A percentile compares a stretch with the other conserved stretches of the same genome.
These are phyloP conservation scores for Arthrobotrys megalospora DNA, from an alignment of 2,329 filamentous ascomycete genomes.

Conservation along the genomic window DNA sequence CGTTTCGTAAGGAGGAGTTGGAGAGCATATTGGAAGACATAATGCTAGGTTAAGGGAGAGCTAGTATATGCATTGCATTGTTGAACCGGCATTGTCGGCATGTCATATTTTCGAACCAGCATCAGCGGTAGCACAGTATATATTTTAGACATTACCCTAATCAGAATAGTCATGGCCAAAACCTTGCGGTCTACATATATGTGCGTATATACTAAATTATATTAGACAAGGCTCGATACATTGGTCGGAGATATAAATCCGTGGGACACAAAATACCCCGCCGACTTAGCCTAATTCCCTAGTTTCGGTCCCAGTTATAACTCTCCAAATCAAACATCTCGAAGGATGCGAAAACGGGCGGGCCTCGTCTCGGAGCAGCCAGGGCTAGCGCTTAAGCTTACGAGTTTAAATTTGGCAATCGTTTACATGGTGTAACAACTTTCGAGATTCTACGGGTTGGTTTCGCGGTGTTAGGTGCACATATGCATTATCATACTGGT, in stretches of 20 bases:
- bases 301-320: background rate
- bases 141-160: background rate
- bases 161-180: background rate
- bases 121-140: conserved; percentile 1
- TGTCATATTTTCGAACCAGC: background rate
- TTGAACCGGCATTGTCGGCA: background rate
- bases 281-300: conserved; percentile 4
- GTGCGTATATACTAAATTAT: no score
- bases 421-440: background rate
- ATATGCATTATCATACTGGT: no score
- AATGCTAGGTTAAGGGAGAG: conserved; percentile 24
- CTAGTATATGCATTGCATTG: background rate
- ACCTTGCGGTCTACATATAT: background rate
- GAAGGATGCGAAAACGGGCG: no score
- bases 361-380: no score
- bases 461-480: background rate
- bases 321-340: no score
- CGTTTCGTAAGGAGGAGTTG: conserved; percentile 88
- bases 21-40: conserved; percentile 87
- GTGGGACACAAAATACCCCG: background rate
- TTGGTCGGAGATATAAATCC: conserved; percentile 5
- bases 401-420: background rate
- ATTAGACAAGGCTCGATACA: background rate
- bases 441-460: background rate
- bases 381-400: background rate